Evolutionary conservation across 495 filamentous ascomycete genomes (phyloP).

Genomic region (Penicillium flavigenum): DNA sequence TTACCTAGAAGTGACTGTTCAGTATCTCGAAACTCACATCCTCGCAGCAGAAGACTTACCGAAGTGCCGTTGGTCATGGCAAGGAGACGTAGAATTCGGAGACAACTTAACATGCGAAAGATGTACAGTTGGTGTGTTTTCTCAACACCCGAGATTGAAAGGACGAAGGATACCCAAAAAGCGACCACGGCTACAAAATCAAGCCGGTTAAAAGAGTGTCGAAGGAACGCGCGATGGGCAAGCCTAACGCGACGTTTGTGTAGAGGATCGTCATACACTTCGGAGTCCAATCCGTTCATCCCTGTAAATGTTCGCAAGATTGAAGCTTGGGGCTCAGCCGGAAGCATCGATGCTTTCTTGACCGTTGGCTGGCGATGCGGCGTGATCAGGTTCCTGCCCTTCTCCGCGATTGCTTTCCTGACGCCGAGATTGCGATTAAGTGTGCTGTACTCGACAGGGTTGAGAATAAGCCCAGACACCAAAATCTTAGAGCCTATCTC

Average conservation of each 20-base stretch:
- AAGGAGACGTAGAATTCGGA: slow-evolving; percentile 86
- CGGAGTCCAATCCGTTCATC: slow-evolving; percentile 56
- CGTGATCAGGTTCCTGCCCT: slow-evolving; percentile 73
- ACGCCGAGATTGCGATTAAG: slow-evolving; percentile 70
- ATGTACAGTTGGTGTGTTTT: slow-evolving; percentile 70
- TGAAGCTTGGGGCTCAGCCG: slow-evolving; percentile 57
- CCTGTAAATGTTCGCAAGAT: slow-evolving; percentile 83
- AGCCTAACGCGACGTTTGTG: slow-evolving; percentile 82
- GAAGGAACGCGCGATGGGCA: slow-evolving; percentile 86
- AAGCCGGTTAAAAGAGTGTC: slow-evolving; percentile 91
- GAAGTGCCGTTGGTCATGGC: slow-evolving; percentile 88
- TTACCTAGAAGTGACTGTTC: slow-evolving; percentile 56
- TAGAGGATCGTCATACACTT: slow-evolving; percentile 60
- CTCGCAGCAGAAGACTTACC: slow-evolving; percentile 42
- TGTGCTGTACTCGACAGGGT: slow-evolving; percentile 81
- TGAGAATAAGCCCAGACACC: slow-evolving; percentile 89
- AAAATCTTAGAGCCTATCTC: slow-evolving; percentile 79
- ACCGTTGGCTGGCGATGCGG: slow-evolving; percentile 71
- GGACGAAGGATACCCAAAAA: slow-evolving; percentile 84
- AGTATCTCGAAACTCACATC: slow-evolving; percentile 18
- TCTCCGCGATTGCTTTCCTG: slow-evolving; percentile 68
- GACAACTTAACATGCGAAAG: slow-evolving; percentile 93
- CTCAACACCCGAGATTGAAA: slow-evolving; percentile 68
- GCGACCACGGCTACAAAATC: slow-evolving; percentile 97
- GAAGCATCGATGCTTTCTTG: slow-evolving; percentile 42